Evolutionary conservation across 208 protist species (phyloP), one percentile per base, ranked within the genome.

Genomic region (Angomonas desouzai): DNA sequence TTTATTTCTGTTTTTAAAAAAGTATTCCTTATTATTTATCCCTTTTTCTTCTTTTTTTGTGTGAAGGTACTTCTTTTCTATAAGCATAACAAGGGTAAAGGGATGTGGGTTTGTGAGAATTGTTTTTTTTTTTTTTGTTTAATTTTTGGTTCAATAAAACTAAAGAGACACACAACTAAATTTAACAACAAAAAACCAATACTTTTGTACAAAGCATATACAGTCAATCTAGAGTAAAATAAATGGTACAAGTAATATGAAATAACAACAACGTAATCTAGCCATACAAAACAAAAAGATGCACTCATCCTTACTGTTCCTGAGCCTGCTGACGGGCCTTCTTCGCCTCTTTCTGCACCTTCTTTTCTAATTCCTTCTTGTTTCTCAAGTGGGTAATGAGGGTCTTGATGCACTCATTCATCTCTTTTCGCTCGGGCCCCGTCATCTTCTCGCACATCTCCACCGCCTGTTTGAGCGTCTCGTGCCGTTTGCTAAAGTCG

Each of bases 331-430:
- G 45, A 13, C 45, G 10, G 3, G 51, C 51, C 51, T 57, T 70
- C 55, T 86, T 86, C 13, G 49, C 56, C 30, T 67, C 69, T 9
- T 69, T 69, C 10, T 71, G 62, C 13, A 83, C 23, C 40, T 74
- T 66, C 77, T 88, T 93, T 45, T 86, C 72, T 53, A 91, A 38
- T 45, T 83, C 74, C 57, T 89, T 89, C 20, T 71, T 75, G 13
- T 65, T 61, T 10, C 82, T 74, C 32, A 91, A 60, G n/a, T 91
- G 65, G 13, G 68, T 72, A 10, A 93, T 79, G 6, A 89, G 64
- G 0, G 29, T 47, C 32, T 68, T 69, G 16, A 93, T 88, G 22
- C 59, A 55, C 0, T 75, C 73, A 55, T 93, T 84, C 28, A 91
- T 64, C 38, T 63, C 77, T 7, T 74, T 74, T 6, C 87, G 74